Evolutionary conservation across 2,329 filamentous ascomycete genomes (phyloP), one percentile per base, ranked within the genome.

Genomic region (Monilinia fructicola): DNA sequence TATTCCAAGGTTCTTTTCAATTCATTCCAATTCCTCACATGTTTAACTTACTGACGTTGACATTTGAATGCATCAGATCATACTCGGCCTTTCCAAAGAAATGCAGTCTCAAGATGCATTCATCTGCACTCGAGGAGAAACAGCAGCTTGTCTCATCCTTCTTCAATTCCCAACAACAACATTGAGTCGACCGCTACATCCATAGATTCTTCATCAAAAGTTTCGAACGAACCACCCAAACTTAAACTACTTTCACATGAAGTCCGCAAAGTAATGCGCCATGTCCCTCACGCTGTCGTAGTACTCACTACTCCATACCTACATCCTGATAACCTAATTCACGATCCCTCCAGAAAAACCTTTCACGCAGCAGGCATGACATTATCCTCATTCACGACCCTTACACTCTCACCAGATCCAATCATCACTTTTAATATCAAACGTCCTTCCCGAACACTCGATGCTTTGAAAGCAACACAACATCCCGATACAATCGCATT

Each of bases 381-480:
- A 11, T 53, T 77, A n/a, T 77, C 76, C 6, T 77, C 76, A 5
- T 75, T 77, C 62, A 75, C 71, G 1, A 74, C 74, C 10, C 64
- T 76, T 3, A 71, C 74, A 2, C 67, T 77, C 11, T 68, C 68
- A n/a, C 74, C 74, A 6, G 48, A 66, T 10, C 75, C 76, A 7
- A 72, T 75, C 12, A 65, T 76, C n/a, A 73, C 74, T 21, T 76
- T 77, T 66, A 77, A 77, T 46, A 74, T 77, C 55, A 68, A 70
- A 26, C 65, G 59, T n/a, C 75, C 75, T 10, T 76, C 74, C 0
- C 63, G 67, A 10, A 77, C 75, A 4, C 65, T 75, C 0, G 64
- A 67, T 35, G 73, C 74, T 4, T 54, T 77, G 3, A 66, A 62
- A 52, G 23, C 66, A 23, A 67, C 62, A 2, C 53, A 65, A 31